phyloP scores from a whole-genome alignment of 768 basidiomycete species.

The Amanita rubescens region DNA sequence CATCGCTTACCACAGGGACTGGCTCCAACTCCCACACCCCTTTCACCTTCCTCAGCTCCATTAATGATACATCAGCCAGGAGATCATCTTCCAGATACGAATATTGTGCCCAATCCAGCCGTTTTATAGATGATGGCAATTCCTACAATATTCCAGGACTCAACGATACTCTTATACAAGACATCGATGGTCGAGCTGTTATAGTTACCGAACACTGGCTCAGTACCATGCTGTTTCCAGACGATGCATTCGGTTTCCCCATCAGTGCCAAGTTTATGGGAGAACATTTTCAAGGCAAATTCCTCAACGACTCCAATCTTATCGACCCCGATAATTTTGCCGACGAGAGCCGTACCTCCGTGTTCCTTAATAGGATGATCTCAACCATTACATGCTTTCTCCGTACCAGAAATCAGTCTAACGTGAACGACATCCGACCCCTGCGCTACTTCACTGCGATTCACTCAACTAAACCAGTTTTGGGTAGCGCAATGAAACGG shows the following conservation, averaged over 20 bases:
- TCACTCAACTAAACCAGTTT: not conserved
- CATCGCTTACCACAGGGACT: too few species aligned
- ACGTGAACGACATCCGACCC: not conserved
- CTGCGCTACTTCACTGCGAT: not conserved
- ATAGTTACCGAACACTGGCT: not conserved
- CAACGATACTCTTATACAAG: not conserved
- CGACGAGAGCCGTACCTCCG: not conserved
- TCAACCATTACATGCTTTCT: not conserved
- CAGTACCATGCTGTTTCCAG: not conserved
- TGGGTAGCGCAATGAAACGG: not conserved
- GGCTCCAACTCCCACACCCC: too few species aligned
- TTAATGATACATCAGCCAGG: too few species aligned
- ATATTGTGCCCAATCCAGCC: not conserved
- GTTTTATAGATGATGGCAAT: not conserved
- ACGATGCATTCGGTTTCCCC: not conserved
- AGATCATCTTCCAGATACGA: not conserved
- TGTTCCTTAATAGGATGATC: not conserved
- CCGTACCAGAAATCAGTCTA: not conserved
- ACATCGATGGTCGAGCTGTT: not conserved
- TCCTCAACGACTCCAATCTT: too few species aligned
- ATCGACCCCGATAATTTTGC: not conserved
- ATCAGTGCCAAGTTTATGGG: not conserved
- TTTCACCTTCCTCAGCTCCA: too few species aligned
- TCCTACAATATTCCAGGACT: not conserved
- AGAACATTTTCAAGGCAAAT: not conserved